Percentiles rank a stretch among this genome's conserved stretches.
Evolutionary conservation across 768 basidiomycete species (phyloP).

Genomic region (Russula abietina): DNA sequence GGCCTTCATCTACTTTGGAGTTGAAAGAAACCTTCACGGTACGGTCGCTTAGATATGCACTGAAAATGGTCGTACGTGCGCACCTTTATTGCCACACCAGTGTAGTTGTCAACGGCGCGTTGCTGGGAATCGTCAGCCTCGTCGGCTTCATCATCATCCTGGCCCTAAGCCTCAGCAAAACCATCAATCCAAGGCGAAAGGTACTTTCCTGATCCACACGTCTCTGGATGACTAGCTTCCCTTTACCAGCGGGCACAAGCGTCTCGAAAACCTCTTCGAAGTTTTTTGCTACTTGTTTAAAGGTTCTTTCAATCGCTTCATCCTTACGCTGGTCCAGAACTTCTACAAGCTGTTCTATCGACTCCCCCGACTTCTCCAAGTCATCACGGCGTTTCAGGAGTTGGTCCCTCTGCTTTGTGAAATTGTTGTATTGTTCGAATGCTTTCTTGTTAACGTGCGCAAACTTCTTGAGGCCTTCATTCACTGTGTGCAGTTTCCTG

Average conservation of each 20-base stretch:
- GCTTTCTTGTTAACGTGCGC: slow-evolving; percentile 99
- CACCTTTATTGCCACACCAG: slow-evolving; percentile 93
- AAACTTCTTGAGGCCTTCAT: slow-evolving; percentile 92
- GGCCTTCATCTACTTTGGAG: slow-evolving; percentile 93
- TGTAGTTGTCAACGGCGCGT: slow-evolving; percentile 86
- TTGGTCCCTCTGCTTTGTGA: slow-evolving; percentile 95
- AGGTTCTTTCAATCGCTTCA: slow-evolving; percentile 96
- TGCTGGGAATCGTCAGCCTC: slow-evolving; percentile 70
- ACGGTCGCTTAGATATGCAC: slow-evolving; percentile 4
- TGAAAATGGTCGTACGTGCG: not conserved
- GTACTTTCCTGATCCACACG: slow-evolving; percentile 70
- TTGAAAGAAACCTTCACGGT: slow-evolving; percentile 86
- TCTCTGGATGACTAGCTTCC: slow-evolving; percentile 87
- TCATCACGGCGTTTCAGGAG: slow-evolving; percentile 82
- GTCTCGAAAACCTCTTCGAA: slow-evolving; percentile 97
- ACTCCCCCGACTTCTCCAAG: slow-evolving; percentile 80
- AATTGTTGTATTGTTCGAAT: slow-evolving; percentile 96
- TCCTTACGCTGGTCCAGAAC: slow-evolving; percentile 96
- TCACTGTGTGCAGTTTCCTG: slow-evolving; percentile 86
- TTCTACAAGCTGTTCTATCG: slow-evolving; percentile 89
- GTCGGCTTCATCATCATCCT: slow-evolving; percentile 72
- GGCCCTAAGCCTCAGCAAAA: not conserved
- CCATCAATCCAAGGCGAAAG: not conserved
- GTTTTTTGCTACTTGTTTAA: slow-evolving; percentile 95
- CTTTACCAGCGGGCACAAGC: slow-evolving; percentile 89